These are phyloP conservation scores for Colletotrichum sansevieriae DNA, from an alignment of 2,329 filamentous ascomycete species.

Conservation along the genomic window DNA sequence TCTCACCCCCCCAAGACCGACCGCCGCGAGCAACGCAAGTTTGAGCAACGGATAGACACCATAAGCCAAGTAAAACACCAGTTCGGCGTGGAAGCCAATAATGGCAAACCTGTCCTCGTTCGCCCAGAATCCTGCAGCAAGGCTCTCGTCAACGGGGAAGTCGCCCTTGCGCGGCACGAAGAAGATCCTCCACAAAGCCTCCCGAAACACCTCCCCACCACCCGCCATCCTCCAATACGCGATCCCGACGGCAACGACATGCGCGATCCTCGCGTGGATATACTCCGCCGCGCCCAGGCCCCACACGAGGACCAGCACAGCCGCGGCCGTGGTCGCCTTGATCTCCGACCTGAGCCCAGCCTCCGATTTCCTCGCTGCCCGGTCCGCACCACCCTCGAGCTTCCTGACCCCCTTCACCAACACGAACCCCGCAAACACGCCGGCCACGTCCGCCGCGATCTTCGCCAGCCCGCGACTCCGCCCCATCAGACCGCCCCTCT, in stretches of 20 bases:
- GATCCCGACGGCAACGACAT: slow-evolving; percentile 46
- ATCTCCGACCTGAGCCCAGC: accelerated
- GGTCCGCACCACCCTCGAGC: neutral
- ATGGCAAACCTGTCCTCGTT: neutral
- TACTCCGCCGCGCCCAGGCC: slow-evolving; percentile 48
- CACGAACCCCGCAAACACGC: slow-evolving; percentile 22
- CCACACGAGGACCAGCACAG: slow-evolving; percentile 45
- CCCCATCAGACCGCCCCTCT: neutral
- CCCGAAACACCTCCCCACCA: slow-evolving; percentile 2
- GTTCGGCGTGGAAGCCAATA: slow-evolving; percentile 3
- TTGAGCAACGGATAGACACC: slow-evolving; percentile 21
- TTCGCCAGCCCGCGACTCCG: neutral
- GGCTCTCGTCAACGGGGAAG: neutral
- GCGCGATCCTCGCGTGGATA: slow-evolving; percentile 47
- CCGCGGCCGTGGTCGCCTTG: neutral
- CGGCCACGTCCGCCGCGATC: slow-evolving; percentile 6
- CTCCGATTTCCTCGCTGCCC: no score
- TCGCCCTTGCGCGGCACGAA: neutral
- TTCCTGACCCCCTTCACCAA: neutral
- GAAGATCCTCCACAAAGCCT: neutral
- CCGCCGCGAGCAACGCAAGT: slow-evolving; percentile 2
- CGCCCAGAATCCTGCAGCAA: neutral
- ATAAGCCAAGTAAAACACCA: neutral
- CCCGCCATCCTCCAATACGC: slow-evolving; percentile 44
- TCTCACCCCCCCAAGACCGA: neutral